Base-by-base conservation (phyloP, 2,329 filamentous ascomycete species). In the Coniosporium tulheliwenetii region DNA sequence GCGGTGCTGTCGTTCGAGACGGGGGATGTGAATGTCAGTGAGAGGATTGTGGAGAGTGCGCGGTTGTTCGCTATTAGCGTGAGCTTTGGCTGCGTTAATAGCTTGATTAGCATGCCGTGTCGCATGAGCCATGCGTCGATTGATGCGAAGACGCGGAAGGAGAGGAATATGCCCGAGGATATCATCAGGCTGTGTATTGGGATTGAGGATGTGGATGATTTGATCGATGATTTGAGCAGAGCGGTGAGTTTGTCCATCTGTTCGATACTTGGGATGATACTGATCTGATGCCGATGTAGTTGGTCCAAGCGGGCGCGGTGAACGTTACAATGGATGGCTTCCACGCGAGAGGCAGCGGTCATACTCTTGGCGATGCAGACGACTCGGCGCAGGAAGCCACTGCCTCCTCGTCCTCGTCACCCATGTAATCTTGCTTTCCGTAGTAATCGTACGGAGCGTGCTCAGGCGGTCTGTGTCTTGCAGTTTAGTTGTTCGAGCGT, bases 101-200 rank as follows among this genome's bases (percentile, higher is more conserved):
- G 85, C 58, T 67, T 98, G 59, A 98, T 98, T 62, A 95, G 87
- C 66, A 95, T 98, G 89, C 89, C 91, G 8, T 98, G 91, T 65
- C 86, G 89, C 54, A 98, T 98, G 93, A 96, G 89, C 63, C 91
- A 98, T 63, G 91, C 91, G 33, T 94, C 85, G 57, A 98, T 98
- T 55, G 91, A 96, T 57, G 84, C 86, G 44, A 93, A 94, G 67
- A 96, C 87, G 40, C 72, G 91, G 50, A 71, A 77, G 52, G 86
- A 93, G 64, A 75, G 87, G 47, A 80, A 89, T 48, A 82, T 98
- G 78, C 91, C 91, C 9, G 91, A 98, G 63, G 91, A 98, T 59
- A 81, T 98, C 45, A 96, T 98, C 52, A 75, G 91, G 42, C 64
- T 98, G 41, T 98, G 91, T 56, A 86, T 98, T 36, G 91, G 91